Evolutionary conservation across 352 stramenopile genomes (phyloP).

Genomic region (Globisporangium abappressorium): DNA sequence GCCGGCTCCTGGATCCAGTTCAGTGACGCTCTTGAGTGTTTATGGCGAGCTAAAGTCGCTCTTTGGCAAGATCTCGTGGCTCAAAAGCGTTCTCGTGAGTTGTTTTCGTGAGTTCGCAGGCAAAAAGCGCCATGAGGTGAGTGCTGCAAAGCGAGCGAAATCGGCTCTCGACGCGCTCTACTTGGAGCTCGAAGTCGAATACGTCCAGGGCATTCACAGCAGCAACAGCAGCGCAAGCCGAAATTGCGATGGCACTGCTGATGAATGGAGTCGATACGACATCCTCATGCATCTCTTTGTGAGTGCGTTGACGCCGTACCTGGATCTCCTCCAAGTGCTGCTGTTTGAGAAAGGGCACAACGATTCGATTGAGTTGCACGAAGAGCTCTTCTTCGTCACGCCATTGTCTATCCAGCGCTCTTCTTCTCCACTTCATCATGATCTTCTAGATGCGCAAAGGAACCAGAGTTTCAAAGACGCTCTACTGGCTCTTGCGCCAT

Average conservation of each 20-base stretch:
- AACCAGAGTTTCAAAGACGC: conserved; percentile 41
- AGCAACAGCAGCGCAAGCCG: neutral
- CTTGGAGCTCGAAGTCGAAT: conserved; percentile 33
- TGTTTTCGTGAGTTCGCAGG: conserved; percentile 31
- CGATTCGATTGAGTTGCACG: conserved; percentile 35
- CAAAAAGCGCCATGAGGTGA: conserved; percentile 26
- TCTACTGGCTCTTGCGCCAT: conserved; percentile 39
- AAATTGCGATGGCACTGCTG: neutral
- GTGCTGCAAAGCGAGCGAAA: conserved; percentile 34
- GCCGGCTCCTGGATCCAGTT: neutral
- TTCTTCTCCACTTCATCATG: conserved; percentile 12
- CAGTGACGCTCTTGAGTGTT: conserved; percentile 39
- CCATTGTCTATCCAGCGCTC: conserved; percentile 3
- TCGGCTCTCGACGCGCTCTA: conserved; percentile 46
- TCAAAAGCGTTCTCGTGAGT: conserved; percentile 27
- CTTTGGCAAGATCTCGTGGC: conserved; percentile 43
- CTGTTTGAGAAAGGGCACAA: conserved; percentile 47
- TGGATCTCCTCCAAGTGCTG: conserved; percentile 44
- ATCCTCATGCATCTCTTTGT: conserved; percentile 48
- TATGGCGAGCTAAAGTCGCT: conserved; percentile 41
- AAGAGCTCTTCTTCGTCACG: conserved; percentile 54
- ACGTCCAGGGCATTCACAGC: conserved; percentile 30
- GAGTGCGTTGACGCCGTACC: conserved; percentile 41
- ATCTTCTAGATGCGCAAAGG: conserved; percentile 17
- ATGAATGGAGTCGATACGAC: conserved; percentile 35